These are phyloP conservation scores for Lyophyllum atratum DNA, from an alignment of 768 basidiomycete genomes.

Conservation along the genomic window DNA sequence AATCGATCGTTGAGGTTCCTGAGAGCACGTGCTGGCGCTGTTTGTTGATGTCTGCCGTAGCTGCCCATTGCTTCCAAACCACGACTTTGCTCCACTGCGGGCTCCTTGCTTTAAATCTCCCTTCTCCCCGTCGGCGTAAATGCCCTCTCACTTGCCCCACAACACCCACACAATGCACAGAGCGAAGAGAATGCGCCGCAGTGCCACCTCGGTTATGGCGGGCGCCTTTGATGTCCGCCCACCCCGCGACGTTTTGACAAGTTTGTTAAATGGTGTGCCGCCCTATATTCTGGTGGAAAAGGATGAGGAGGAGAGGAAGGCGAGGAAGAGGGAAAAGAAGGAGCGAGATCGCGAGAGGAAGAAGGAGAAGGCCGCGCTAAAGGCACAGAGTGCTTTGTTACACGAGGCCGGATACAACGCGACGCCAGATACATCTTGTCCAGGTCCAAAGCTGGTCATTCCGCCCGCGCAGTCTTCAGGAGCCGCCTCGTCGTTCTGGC, in stretches of 20 bases:
- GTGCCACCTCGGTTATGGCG: constrained; percentile 74
- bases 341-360: constrained; percentile 54
- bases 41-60: constrained; percentile 59
- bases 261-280: constrained; percentile 73
- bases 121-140: constrained; percentile 23
- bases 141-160: constrained; percentile 34
- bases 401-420: constrained; percentile 28
- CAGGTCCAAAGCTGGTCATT: constrained; percentile 30
- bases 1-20: constrained; percentile 42
- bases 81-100: constrained; percentile 50
- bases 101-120: constrained; percentile 37
- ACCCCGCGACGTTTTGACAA: constrained; percentile 75
- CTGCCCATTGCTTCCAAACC: constrained; percentile 51
- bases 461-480: constrained; percentile 26
- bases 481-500: constrained; percentile 61
- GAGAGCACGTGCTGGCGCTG: constrained; percentile 48
- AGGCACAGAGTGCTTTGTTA: constrained; percentile 16
- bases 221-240: constrained; percentile 73
- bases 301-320: constrained; percentile 57
- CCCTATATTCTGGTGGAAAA: constrained; percentile 65
- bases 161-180: constrained; percentile 31
- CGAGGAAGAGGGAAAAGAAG: constrained; percentile 55
- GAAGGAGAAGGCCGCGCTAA: constrained; percentile 30
- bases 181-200: constrained; percentile 52
- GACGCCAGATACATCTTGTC: constrained; percentile 25